Evolutionary conservation across 352 stramenopile genomes (phyloP).

Genomic region (Globisporangium uncinulatum): DNA sequence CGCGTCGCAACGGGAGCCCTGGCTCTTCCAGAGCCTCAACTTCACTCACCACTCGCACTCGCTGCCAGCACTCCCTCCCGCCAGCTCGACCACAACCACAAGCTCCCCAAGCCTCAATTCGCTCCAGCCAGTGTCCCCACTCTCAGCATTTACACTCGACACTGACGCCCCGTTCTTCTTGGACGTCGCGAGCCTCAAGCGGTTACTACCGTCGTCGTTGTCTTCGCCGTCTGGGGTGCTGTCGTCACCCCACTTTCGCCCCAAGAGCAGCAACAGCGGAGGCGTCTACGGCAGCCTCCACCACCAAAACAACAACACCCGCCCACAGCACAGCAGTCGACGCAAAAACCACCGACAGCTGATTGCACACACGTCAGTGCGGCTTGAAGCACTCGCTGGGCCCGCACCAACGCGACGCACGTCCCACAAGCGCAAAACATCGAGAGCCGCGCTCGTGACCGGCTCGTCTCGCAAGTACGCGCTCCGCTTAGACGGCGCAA

Average conservation of each 20-base stretch:
- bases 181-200: conserved; percentile 57
- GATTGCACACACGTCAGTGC: conserved; percentile 16
- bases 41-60: conserved; percentile 16
- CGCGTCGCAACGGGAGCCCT: conserved; percentile 34
- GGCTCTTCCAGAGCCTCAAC: conserved; percentile 66
- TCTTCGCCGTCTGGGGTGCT: neutral
- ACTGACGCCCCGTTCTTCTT: conserved; percentile 47
- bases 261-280: conserved; percentile 6
- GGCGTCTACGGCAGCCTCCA: conserved; percentile 7
- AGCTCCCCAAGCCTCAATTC: conserved; percentile 3
- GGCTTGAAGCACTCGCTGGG: conserved; percentile 40
- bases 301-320: conserved; percentile 7
- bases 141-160: neutral
- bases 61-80: conserved; percentile 1
- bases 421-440: conserved; percentile 10
- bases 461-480: conserved; percentile 32
- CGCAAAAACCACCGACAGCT: conserved; percentile 8
- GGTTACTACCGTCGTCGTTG: conserved; percentile 33
- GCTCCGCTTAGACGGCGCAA: conserved; percentile 34
- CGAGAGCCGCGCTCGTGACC: neutral
- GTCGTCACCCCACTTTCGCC: conserved; percentile 11
- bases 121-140: neutral
- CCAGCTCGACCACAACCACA: neutral
- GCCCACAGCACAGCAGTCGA: neutral
- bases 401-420: conserved; percentile 4